Base-by-base conservation (phyloP, 768 basidiomycete genomes). In the Rhodocollybia butyracea region DNA sequence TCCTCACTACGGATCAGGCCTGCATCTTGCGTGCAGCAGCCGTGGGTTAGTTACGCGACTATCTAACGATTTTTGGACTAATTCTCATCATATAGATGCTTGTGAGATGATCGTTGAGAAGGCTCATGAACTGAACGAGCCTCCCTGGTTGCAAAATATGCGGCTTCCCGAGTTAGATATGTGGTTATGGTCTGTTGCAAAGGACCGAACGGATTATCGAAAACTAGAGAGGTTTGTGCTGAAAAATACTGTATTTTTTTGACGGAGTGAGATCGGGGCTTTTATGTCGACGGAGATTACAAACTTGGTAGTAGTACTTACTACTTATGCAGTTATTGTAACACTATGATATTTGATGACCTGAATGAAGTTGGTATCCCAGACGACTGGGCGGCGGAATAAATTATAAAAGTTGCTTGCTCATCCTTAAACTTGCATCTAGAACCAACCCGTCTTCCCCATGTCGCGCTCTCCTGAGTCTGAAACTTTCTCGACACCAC, bases 171-270 rank as follows among this genome's bases (percentile, higher is more conserved):
- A 82, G 42, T 58, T 92, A 56, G 86, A 92, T 63, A 80, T 79
- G 63, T 94, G 89, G 89, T 67, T 93, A n/a, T 90, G 91, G 88
- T 76, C 83, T 30, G 80, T 89, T 4, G 89, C 88, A 34, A 92
- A 94, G 65, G 89, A 91, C 61, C 74, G 89, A 59, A 60, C 70
- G 29, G 90, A 91, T 67, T 91, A 91, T 63, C 74, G 87, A 48
- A 69, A 69, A 46, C 72, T 93, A 38, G 76, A 76, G 60, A 73
- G 91, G 59, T 88, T 92, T 63, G 85, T 80, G n/a, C 69, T 81
- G 65, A 73, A 75, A 54, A 73, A 84, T 57, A 89, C 89, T 0
- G 72, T 81, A 38, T 91, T 84, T 67, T 94, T 90, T 67, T 93
- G 68, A 77, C 21, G 51, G 31, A 56, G 40, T 19, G 26, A 21